Percentiles rank a stretch among this genome's conserved stretches.
Evolutionary conservation across 805 yeast species (phyloP).

Genomic region (Suhomyces emberorum): DNA sequence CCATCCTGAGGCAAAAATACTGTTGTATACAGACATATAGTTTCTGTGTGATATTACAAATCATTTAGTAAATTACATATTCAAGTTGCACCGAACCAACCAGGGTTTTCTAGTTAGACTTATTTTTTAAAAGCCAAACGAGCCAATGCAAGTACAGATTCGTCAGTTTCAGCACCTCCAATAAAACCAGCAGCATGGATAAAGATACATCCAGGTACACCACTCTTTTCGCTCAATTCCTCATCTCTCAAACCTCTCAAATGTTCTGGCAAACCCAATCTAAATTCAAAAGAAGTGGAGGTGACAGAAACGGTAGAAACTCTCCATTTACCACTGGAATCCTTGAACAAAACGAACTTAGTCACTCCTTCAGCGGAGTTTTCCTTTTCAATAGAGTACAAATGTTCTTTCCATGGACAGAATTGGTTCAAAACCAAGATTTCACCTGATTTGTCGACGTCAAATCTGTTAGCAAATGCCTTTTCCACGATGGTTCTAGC

Average conservation of each 20-base stretch:
- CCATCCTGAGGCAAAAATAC: no score
- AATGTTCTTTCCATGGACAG: slow-evolving; percentile 95
- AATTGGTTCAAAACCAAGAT: slow-evolving; percentile 71
- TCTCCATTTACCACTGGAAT: slow-evolving; percentile 73
- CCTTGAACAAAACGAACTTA: slow-evolving; percentile 77
- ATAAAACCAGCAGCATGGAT: slow-evolving; percentile 97
- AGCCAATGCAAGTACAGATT: slow-evolving; percentile 77
- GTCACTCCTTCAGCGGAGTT: slow-evolving; percentile 52
- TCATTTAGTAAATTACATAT: no score
- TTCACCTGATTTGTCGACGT: slow-evolving; percentile 66
- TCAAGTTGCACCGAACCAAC: no score
- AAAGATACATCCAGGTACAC: slow-evolving; percentile 85
- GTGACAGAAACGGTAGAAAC: slow-evolving; percentile 88
- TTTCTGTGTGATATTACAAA: no score
- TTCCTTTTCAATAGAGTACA: slow-evolving; percentile 67
- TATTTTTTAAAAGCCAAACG: slow-evolving; percentile 20
- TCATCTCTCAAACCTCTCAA: slow-evolving; percentile 98
- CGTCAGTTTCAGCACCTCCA: slow-evolving; percentile 85
- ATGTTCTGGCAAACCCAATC: slow-evolving; percentile 82
- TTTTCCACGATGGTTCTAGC: slow-evolving; percentile 73
- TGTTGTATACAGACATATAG: no score
- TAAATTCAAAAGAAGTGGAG: slow-evolving; percentile 73
- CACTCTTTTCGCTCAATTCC: slow-evolving; percentile 64
- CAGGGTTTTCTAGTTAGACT: no score
- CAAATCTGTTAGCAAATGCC: slow-evolving; percentile 62